Conservation (phyloP, 2,329 filamentous ascomycete genomes). For the Cryoendolithus antarcticus region DNA sequence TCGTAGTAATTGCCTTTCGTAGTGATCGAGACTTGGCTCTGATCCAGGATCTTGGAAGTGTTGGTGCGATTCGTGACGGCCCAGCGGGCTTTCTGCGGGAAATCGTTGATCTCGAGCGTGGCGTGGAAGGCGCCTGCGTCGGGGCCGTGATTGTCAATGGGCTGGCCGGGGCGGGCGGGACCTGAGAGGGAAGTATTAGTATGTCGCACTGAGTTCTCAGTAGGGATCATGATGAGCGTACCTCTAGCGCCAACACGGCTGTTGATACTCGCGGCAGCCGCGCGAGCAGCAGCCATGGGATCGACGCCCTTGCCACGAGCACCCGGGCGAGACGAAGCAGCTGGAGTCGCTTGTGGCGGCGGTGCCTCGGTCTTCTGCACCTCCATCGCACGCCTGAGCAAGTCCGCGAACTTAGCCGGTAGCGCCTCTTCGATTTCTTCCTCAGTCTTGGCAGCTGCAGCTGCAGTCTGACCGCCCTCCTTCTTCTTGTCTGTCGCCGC, state of each 20-base stretch:
- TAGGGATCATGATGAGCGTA: slow-evolving; percentile 3
- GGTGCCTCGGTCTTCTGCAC: slow-evolving; percentile 55
- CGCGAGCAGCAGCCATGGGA: slow-evolving; percentile 46
- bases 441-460: slow-evolving; percentile 2
- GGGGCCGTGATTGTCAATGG: slow-evolving; percentile 96
- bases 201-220: not conserved
- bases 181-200: slow-evolving; percentile 8
- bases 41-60: slow-evolving; percentile 92
- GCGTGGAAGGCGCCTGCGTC: slow-evolving; percentile 95
- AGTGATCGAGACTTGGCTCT: slow-evolving; percentile 89
- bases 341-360: slow-evolving; percentile 35
- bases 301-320: slow-evolving; percentile 11
- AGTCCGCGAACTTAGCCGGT: slow-evolving; percentile 10
- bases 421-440: slow-evolving; percentile 1
- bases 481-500: slow-evolving; percentile 47
- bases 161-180: slow-evolving; percentile 79
- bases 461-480: slow-evolving; percentile 7
- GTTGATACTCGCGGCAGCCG: slow-evolving; percentile 86
- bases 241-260: slow-evolving; percentile 79
- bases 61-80: slow-evolving; percentile 97
- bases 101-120: slow-evolving; percentile 97
- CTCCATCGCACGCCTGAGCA: slow-evolving; percentile 55
- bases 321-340: slow-evolving; percentile 27
- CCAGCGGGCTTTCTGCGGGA: slow-evolving; percentile 96
- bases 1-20: slow-evolving; percentile 91